phyloP scores from a whole-genome alignment of 1,139 yeast species.

The Magnusiomyces ingens region DNA sequence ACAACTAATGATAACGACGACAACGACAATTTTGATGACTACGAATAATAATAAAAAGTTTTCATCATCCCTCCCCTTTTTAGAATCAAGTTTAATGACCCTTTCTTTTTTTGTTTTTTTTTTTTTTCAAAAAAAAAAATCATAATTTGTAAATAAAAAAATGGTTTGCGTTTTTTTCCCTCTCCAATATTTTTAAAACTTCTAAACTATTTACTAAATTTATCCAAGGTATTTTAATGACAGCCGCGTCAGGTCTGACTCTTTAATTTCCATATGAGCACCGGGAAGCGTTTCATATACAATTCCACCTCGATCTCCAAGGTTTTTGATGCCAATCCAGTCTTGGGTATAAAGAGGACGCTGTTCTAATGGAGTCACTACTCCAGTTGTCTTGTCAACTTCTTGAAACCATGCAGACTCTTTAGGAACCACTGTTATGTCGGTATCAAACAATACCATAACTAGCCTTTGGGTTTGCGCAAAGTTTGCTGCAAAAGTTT shows the following conservation, averaged over 20 bases:
- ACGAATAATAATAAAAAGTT: too few species aligned
- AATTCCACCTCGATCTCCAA: slow-evolving; percentile 41
- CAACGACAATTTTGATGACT: too few species aligned
- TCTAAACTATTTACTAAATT: too few species aligned
- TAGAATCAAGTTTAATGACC: too few species aligned
- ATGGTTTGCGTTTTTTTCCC: too few species aligned
- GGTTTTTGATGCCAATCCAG: slow-evolving; percentile 50
- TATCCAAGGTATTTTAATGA: too few species aligned
- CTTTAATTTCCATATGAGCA: slow-evolving; percentile 60
- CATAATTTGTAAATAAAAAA: too few species aligned
- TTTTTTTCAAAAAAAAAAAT: too few species aligned
- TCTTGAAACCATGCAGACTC: slow-evolving; percentile 63
- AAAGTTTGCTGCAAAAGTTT: slow-evolving; percentile 41
- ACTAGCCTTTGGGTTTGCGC: slow-evolving; percentile 46
- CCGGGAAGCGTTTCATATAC: slow-evolving; percentile 50
- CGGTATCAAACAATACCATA: slow-evolving; percentile 52
- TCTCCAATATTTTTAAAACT: too few species aligned
- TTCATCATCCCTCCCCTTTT: too few species aligned
- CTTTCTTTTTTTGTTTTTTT: too few species aligned
- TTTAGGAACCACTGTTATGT: slow-evolving; percentile 64
- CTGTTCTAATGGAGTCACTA: slow-evolving; percentile 41
- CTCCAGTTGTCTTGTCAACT: slow-evolving; percentile 40
- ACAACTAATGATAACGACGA: too few species aligned
- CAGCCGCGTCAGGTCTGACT: slow-evolving; percentile 35
- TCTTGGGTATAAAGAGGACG: slow-evolving; percentile 48